phyloP scores from a whole-genome alignment of 768 basidiomycete species.

The Boletus subparvulus region DNA sequence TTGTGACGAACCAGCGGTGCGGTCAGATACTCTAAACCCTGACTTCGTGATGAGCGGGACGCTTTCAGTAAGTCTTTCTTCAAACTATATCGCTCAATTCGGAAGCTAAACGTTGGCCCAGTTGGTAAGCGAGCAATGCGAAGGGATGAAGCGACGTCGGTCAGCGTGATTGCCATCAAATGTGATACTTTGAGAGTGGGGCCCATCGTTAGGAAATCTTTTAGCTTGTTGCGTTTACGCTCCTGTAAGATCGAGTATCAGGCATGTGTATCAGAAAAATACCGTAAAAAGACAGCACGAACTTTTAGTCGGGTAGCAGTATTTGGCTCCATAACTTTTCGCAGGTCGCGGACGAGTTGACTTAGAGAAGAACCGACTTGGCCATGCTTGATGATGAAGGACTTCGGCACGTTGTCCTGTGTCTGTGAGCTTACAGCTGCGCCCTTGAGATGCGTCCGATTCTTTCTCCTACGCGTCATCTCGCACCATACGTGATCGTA shows the following conservation, averaged over 20 bases:
- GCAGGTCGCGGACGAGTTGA: conserved; percentile 88
- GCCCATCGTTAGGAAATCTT: conserved; percentile 91
- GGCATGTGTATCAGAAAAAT: neutral
- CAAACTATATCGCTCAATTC: conserved; percentile 89
- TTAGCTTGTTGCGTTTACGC: conserved; percentile 83
- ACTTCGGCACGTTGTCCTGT: conserved; percentile 63
- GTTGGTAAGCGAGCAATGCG: conserved; percentile 83
- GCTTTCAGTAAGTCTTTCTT: conserved; percentile 78
- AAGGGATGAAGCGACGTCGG: conserved; percentile 80
- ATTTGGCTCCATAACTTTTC: conserved; percentile 98
- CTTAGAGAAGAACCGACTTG: conserved; percentile 83
- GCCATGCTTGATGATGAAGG: conserved; percentile 96
- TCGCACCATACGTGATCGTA: conserved; percentile 3
- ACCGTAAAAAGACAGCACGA: conserved; percentile 19
- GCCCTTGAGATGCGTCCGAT: conserved; percentile 78
- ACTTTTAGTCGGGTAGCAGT: conserved; percentile 92
- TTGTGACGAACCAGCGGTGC: conserved; percentile 74
- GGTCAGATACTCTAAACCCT: conserved; percentile 87
- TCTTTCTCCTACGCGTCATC: conserved; percentile 78
- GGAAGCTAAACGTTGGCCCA: conserved; percentile 92
- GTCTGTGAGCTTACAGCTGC: conserved; percentile 36
- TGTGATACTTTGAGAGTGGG: conserved; percentile 91
- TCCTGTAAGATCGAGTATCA: conserved; percentile 55
- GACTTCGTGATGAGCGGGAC: conserved; percentile 65
- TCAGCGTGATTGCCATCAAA: conserved; percentile 87